A percentile compares a stretch with the other conserved stretches of the same genome.
These are phyloP conservation scores for Domatiomyces catenatus DNA, from an alignment of 2,329 filamentous ascomycete genomes.

Conservation along the genomic window DNA sequence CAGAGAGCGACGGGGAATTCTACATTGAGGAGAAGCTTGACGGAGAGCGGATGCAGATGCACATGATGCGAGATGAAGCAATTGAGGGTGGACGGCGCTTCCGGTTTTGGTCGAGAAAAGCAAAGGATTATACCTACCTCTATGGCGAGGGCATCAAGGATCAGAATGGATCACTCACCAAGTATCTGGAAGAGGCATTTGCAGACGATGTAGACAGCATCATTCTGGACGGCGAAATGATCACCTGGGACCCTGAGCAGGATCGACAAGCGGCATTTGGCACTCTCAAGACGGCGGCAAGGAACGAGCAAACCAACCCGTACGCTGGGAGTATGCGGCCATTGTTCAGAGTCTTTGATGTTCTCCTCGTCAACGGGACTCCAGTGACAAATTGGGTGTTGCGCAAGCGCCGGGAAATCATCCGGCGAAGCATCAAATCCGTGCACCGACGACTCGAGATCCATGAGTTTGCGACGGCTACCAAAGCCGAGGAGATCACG, in stretches of 20 bases:
- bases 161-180: conserved; percentile 59
- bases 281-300: conserved; percentile 77
- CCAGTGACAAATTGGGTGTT: conserved; percentile 70
- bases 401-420: conserved; percentile 59
- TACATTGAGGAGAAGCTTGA: conserved; percentile 99
- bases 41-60: conserved; percentile 91
- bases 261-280: conserved; percentile 82
- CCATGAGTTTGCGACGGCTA: conserved; percentile 55
- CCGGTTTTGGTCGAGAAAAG: conserved; percentile 86
- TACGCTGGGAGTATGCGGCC: conserved; percentile 54
- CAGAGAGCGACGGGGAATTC: conserved; percentile 58
- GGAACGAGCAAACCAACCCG: conserved; percentile 62
- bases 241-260: conserved; percentile 82
- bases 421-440: conserved; percentile 54
- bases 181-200: conserved; percentile 66
- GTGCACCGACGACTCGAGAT: conserved; percentile 69
- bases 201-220: conserved; percentile 62
- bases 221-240: conserved; percentile 96
- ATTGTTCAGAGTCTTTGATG: conserved; percentile 76
- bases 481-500: conserved; percentile 58
- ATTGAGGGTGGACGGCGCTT: conserved; percentile 59
- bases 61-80: conserved; percentile 60
- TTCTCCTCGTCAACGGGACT: conserved; percentile 70
- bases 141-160: conserved; percentile 69
- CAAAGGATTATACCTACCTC: conserved; percentile 88